Percentiles rank a stretch among this genome's conserved stretches.
Conservation (phyloP, 495 filamentous ascomycete genomes). For the Patellaria atrata region DNA sequence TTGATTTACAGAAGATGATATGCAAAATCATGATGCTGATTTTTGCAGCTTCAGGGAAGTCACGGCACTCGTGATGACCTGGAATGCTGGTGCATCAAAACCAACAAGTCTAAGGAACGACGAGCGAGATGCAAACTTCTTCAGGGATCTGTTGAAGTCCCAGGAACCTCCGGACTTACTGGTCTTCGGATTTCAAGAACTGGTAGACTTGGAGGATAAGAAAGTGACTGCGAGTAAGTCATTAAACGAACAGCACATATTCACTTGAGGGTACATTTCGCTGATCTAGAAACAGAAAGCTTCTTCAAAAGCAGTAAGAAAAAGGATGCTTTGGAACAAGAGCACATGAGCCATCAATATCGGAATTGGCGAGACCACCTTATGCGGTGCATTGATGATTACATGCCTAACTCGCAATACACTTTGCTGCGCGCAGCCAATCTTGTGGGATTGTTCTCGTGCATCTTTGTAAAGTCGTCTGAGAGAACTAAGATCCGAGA, state of each 20-base stretch:
- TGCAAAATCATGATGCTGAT: constrained; percentile 66
- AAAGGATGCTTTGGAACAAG: constrained; percentile 60
- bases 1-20: constrained; percentile 46
- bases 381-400: constrained; percentile 61
- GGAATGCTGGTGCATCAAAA: constrained; percentile 91
- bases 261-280: constrained; percentile 5
- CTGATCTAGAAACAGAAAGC: no score
- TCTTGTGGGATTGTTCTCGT: constrained; percentile 87
- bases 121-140: constrained; percentile 53
- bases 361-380: constrained; percentile 90
- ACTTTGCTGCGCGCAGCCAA: constrained; percentile 75
- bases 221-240: constrained; percentile 81
- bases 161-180: constrained; percentile 74
- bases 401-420: constrained; percentile 69
- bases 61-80: constrained; percentile 66
- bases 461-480: constrained; percentile 77
- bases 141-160: constrained; percentile 54
- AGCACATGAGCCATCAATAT: constrained; percentile 95
- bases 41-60: constrained; percentile 79
- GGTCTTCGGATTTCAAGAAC: constrained; percentile 93
- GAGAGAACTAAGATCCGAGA: constrained; percentile 61
- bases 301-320: constrained; percentile 65
- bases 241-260: background rate
- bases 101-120: constrained; percentile 62
- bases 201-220: constrained; percentile 94